Evolutionary conservation across 495 filamentous ascomycete species (phyloP).

Genomic region (Aspergillus homomorphus): DNA sequence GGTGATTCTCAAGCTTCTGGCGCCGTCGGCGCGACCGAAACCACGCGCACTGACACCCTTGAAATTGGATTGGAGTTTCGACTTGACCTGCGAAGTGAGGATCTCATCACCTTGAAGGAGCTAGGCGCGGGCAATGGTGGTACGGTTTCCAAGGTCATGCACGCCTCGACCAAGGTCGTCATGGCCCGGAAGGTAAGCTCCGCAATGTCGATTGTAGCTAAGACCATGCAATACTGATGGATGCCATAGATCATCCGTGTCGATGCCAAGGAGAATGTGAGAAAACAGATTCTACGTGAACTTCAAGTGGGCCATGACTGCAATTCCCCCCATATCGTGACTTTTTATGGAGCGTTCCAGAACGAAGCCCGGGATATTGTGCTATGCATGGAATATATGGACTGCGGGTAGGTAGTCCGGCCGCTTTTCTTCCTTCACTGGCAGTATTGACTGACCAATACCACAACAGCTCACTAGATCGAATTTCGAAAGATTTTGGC

Average conservation of each 20-base stretch:
- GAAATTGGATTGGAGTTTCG: constrained; percentile 98
- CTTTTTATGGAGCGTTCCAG: constrained; percentile 94
- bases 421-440: not conserved
- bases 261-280: constrained; percentile 92
- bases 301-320: constrained; percentile 98
- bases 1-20: constrained; percentile 59
- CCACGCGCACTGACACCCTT: constrained; percentile 68
- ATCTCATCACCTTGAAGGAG: constrained; percentile 89
- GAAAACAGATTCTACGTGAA: constrained; percentile 93
- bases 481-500: constrained; percentile 89
- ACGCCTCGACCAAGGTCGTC: constrained; percentile 87
- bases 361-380: constrained; percentile 95
- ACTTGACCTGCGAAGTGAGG: constrained; percentile 85
- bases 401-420: constrained; percentile 74
- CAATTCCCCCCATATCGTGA: constrained; percentile 93
- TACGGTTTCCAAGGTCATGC: constrained; percentile 95
- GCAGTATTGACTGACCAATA: not conserved
- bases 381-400: constrained; percentile 99
- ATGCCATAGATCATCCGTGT: constrained; percentile 89
- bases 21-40: constrained; percentile 56
- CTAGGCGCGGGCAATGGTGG: constrained; percentile 95
- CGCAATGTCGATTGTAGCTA: not conserved
- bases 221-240: constrained; percentile 10
- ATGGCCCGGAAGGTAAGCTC: constrained; percentile 92
- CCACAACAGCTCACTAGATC: constrained; percentile 75